phyloP scores from a whole-genome alignment of 257 asterid genomes.

The Leonotis leonurus region DNA sequence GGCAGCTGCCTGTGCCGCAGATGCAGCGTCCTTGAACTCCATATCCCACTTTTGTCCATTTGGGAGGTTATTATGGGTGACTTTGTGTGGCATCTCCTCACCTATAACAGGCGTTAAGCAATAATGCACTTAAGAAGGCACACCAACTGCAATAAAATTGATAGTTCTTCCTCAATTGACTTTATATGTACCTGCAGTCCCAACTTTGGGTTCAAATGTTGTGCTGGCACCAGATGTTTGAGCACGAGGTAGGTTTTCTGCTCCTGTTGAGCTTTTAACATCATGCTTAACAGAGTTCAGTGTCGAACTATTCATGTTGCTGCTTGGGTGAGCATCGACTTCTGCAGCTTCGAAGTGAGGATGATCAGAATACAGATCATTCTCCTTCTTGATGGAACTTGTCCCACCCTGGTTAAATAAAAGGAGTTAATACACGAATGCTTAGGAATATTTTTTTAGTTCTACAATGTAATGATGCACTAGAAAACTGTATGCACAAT shows the following conservation, averaged over 20 bases:
- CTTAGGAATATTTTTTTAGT: background rate
- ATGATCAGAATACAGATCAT: conserved; percentile 31
- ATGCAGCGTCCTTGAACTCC: conserved; percentile 85
- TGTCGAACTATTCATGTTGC: conserved; percentile 26
- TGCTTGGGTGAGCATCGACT: conserved; percentile 31
- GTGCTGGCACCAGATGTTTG: too few species aligned
- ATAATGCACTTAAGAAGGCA: conserved; percentile 1
- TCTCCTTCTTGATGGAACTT: conserved; percentile 36
- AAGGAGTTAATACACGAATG: background rate
- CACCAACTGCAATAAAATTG: conserved; percentile 1
- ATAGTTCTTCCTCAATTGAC: background rate
- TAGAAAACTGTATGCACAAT: background rate
- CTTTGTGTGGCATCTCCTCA: conserved; percentile 28
- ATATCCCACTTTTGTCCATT: conserved; percentile 47
- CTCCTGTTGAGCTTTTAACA: conserved; percentile 27
- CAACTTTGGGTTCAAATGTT: conserved; percentile 33
- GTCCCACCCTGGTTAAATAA: conserved; percentile 64
- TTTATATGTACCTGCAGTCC: conserved; percentile 52
- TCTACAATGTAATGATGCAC: conserved; percentile 7
- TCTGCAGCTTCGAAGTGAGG: conserved; percentile 28
- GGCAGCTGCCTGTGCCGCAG: conserved; percentile 93
- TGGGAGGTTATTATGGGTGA: conserved; percentile 22
- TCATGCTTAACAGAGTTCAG: conserved; percentile 30
- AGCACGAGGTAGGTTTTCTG: conserved; percentile 25
- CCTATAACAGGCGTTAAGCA: conserved; percentile 23